Percentiles rank a stretch among this genome's conserved stretches.
Evolutionary conservation across 2,329 filamentous ascomycete species (phyloP).

Genomic region (Claviceps digitariae): DNA sequence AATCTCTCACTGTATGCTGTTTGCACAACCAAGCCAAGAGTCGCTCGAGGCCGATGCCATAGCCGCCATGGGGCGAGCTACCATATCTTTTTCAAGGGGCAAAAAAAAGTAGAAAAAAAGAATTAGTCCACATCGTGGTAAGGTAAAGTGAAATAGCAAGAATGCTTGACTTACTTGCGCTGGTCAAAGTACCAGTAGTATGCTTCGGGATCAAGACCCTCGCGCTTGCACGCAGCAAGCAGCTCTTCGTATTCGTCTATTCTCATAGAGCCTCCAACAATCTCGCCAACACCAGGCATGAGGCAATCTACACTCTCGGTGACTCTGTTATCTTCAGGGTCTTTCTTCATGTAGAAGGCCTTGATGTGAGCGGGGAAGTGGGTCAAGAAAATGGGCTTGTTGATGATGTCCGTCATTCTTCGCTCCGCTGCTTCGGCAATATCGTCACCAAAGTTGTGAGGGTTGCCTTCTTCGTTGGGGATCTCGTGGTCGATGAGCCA

Average conservation of each 20-base stretch:
- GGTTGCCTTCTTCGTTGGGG: conserved; percentile 80
- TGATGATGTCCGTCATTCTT: conserved; percentile 93
- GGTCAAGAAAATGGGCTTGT: conserved; percentile 87
- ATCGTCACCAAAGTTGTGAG: conserved; percentile 88
- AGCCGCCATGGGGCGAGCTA: conserved; percentile 81
- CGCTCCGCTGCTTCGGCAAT: conserved; percentile 97
- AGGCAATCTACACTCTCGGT: conserved; percentile 81
- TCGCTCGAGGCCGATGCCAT: conserved; percentile 55
- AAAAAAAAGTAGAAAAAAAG: neutral
- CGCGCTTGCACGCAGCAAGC: conserved; percentile 73
- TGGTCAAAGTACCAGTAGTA: conserved; percentile 99
- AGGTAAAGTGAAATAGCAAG: neutral
- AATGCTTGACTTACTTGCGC: conserved; percentile 44
- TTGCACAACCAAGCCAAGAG: conserved; percentile 50
- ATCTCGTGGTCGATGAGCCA: conserved; percentile 90
- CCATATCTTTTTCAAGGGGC: conserved; percentile 46
- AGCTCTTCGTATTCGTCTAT: conserved; percentile 86
- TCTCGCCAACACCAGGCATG: conserved; percentile 93
- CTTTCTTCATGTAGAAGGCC: conserved; percentile 98
- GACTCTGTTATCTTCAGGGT: conserved; percentile 61
- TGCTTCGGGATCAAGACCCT: conserved; percentile 68
- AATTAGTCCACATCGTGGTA: neutral
- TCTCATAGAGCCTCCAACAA: conserved; percentile 93
- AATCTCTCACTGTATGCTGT: conserved; percentile 49
- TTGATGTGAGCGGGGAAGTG: conserved; percentile 98